phyloP scores from a whole-genome alignment of 805 yeast species.

The Maudiozyma turicensis region DNA sequence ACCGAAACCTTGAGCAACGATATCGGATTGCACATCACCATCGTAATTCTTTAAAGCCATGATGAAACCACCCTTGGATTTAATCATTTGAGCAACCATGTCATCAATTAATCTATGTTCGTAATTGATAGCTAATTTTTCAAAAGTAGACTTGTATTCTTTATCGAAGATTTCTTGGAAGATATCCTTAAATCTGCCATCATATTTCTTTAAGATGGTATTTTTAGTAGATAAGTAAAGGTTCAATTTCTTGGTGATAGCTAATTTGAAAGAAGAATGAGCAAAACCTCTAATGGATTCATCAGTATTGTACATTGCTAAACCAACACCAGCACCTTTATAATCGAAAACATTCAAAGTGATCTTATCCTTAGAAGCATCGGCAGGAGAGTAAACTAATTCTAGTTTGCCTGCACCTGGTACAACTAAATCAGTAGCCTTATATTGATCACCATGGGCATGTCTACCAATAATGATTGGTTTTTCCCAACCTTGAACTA shows the following conservation, averaged over 20 bases:
- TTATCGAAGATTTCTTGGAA: conserved; percentile 58
- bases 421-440: conserved; percentile 64
- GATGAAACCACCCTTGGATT: conserved; percentile 73
- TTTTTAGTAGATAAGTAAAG: conserved; percentile 67
- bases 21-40: conserved; percentile 80
- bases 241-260: conserved; percentile 52
- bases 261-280: conserved; percentile 69
- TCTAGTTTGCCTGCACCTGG: conserved; percentile 55
- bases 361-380: conserved; percentile 36
- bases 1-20: conserved; percentile 82
- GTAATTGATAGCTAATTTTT: conserved; percentile 52
- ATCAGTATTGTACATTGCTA: conserved; percentile 79
- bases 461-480: conserved; percentile 83
- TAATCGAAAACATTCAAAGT: conserved; percentile 45
- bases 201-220: conserved; percentile 73
- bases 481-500: conserved; percentile 71
- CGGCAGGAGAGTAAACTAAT: conserved; percentile 54
- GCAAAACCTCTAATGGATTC: conserved; percentile 72
- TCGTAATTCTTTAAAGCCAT: conserved; percentile 78
- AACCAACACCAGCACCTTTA: conserved; percentile 54
- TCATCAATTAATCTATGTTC: conserved; percentile 80
- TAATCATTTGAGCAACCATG: conserved; percentile 84
- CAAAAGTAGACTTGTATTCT: conserved; percentile 48
- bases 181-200: conserved; percentile 74
- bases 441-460: conserved; percentile 78